These are phyloP conservation scores for Gomphus bonarii DNA, from an alignment of 1,284 basidiomycete species.

Conservation along the genomic window DNA sequence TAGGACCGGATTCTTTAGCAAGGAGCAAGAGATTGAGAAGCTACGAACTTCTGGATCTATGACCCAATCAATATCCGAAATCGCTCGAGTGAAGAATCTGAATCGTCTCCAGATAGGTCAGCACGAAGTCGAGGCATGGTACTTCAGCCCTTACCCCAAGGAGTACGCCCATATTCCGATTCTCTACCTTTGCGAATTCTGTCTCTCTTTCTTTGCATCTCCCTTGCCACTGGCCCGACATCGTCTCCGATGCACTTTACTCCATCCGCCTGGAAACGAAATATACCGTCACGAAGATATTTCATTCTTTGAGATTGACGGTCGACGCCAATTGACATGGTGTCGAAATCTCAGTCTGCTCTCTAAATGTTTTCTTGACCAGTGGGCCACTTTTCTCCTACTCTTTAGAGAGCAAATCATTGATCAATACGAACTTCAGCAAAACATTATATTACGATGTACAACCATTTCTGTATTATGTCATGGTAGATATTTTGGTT, in stretches of 20 bases:
- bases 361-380: slow-evolving; percentile 97
- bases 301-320: slow-evolving; percentile 98
- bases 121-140: slow-evolving; percentile 98
- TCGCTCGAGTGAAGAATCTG: slow-evolving; percentile 96
- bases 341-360: slow-evolving; percentile 95
- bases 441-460: slow-evolving; percentile 99
- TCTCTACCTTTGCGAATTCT: slow-evolving; percentile 98
- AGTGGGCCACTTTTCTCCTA: slow-evolving; percentile 41
- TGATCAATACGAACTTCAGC: slow-evolving; percentile 29
- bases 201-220: slow-evolving; percentile 83
- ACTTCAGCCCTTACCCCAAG: slow-evolving; percentile 97
- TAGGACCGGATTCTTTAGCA: slow-evolving; percentile 63
- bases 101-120: slow-evolving; percentile 94
- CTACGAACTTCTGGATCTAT: slow-evolving; percentile 95
- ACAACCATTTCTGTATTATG: slow-evolving; percentile 98
- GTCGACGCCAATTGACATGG: slow-evolving; percentile 91
- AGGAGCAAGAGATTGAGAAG: slow-evolving; percentile 98
- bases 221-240: slow-evolving; percentile 85
- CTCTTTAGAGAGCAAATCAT: slow-evolving; percentile 11
- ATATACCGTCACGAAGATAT: slow-evolving; percentile 97
- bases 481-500: slow-evolving; percentile 59
- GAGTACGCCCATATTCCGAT: slow-evolving; percentile 95
- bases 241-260: slow-evolving; percentile 81
- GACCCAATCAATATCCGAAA: slow-evolving; percentile 97
- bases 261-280: slow-evolving; percentile 98